Conservation (phyloP, 257 asterid genomes). For the Nicotiana obtusifolia region DNA sequence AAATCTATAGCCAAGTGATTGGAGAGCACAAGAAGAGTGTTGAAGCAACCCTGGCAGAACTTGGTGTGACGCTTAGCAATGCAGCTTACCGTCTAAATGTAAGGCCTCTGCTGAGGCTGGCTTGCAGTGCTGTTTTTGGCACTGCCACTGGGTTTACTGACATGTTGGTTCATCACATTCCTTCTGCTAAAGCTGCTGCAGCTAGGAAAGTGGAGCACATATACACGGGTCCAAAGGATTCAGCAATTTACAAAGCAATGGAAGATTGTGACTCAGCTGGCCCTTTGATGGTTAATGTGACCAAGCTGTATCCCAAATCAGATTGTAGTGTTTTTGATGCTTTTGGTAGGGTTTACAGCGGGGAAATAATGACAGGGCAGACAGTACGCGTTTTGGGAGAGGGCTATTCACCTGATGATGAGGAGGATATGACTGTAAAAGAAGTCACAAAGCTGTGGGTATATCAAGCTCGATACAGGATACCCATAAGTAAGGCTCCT, state of each 20-base stretch:
- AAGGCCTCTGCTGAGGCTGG: constrained; percentile 80
- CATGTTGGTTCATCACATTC: constrained; percentile 93
- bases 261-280: constrained; percentile 78
- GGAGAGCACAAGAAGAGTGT: constrained; percentile 98
- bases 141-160: constrained; percentile 94
- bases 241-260: constrained; percentile 72
- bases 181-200: constrained; percentile 92
- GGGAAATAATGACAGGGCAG: constrained; percentile 89
- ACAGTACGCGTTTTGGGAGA: constrained; percentile 88
- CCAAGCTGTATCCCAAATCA: constrained; percentile 88
- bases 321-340: constrained; percentile 97
- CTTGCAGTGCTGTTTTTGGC: constrained; percentile 94
- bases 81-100: constrained; percentile 92
- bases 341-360: constrained; percentile 95
- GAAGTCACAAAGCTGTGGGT: constrained; percentile 96
- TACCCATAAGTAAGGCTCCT: constrained; percentile 89
- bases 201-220: constrained; percentile 78
- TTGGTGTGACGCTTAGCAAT: constrained; percentile 91
- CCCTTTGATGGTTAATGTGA: constrained; percentile 85
- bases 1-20: constrained; percentile 88
- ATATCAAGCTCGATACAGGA: constrained; percentile 96
- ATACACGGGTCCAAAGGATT: constrained; percentile 81
- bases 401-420: constrained; percentile 98
- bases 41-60: constrained; percentile 85
- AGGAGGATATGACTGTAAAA: constrained; percentile 96